Base-by-base conservation (phyloP, 2,329 filamentous ascomycete genomes). In the Biscogniauxia marginata region DNA sequence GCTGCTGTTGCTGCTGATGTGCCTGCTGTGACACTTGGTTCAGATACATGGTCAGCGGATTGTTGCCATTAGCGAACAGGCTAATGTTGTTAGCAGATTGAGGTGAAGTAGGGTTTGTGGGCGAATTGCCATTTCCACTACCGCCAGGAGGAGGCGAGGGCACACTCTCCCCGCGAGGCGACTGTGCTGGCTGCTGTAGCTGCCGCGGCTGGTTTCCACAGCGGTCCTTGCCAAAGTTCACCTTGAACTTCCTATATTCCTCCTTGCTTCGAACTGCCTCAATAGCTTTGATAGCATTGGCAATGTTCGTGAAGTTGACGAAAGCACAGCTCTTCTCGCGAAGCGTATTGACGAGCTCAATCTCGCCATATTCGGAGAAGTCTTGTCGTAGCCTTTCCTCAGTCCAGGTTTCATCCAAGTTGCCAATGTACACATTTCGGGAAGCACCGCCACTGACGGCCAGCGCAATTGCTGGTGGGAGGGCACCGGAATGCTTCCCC, bases 251-350 rank as follows among this genome's bases (percentile, higher is more conserved):
- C 75, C 87, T 91, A 82, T 99, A 99, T 70, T 99, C 95, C 46
- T 98, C 95, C 71, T 93, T 92, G 70, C 92, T 90, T 56, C 95
- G 87, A 63, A 99, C 87, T 20, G 93, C 95, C 76, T 99, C 95
- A 63, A 99, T 99, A 1, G 95, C 95, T 80, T 99, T 99, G 81
- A 99, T 99, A 50, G 95, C 95, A 67, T 99, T 99, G 71, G 95
- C 95, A 71, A 99, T 99, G 78, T 99, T 99, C 71, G 95, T 99
- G 74, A 99, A 99, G 79, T 99, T 99, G 73, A 99, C 95, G 72
- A 99, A 99, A 0, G 95, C 95, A 74, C 95, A 99, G 78, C 93
- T 97, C 86, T 99, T 99, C 81, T 99, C 95, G 53, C 95, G 88
- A 58, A 99, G 80, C 16, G 95, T 90, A 76, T 99, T 99, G 61